Conservation (phyloP, 140 eudicot genomes). For the Flaveria floridana region DNA sequence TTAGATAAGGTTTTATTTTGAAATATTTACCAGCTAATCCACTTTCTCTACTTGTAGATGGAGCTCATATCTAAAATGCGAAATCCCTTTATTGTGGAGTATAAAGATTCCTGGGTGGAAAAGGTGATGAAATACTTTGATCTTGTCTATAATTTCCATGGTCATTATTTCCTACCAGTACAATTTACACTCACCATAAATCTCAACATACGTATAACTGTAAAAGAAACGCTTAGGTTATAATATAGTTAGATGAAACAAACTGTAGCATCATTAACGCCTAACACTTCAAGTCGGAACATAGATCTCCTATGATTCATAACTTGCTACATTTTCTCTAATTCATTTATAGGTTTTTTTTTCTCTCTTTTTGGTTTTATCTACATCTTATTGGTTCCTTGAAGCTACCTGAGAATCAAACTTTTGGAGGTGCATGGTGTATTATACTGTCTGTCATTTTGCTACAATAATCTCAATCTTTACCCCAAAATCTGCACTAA, state of each 20-base stretch:
- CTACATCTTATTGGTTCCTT: background rate
- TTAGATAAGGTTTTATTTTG: background rate
- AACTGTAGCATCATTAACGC: conserved; percentile 8
- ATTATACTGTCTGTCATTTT: background rate
- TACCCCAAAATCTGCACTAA: background rate
- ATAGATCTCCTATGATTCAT: conserved; percentile 5
- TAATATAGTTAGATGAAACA: background rate
- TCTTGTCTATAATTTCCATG: conserved; percentile 20
- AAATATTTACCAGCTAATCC: conserved; percentile 25
- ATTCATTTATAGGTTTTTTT: conserved; percentile 8
- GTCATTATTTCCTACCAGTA: conserved; percentile 8
- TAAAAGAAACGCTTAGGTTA: conserved; percentile 7
- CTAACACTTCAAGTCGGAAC: conserved; percentile 3
- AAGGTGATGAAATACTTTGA: conserved; percentile 45
- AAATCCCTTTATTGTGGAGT: conserved; percentile 92
- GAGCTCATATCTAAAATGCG: conserved; percentile 85
- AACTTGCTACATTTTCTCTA: conserved; percentile 20
- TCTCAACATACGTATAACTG: background rate
- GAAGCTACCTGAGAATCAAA: background rate
- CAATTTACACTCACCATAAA: background rate
- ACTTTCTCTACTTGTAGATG: conserved; percentile 55
- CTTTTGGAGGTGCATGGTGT: background rate
- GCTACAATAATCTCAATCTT: conserved; percentile 7
- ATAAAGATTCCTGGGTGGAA: conserved; percentile 98
- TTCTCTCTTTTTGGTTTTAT: background rate